Percentiles rank a stretch among this genome's conserved stretches.
These are phyloP conservation scores for Cantharellus anzutake DNA, from an alignment of 768 basidiomycete species.

Conservation along the genomic window DNA sequence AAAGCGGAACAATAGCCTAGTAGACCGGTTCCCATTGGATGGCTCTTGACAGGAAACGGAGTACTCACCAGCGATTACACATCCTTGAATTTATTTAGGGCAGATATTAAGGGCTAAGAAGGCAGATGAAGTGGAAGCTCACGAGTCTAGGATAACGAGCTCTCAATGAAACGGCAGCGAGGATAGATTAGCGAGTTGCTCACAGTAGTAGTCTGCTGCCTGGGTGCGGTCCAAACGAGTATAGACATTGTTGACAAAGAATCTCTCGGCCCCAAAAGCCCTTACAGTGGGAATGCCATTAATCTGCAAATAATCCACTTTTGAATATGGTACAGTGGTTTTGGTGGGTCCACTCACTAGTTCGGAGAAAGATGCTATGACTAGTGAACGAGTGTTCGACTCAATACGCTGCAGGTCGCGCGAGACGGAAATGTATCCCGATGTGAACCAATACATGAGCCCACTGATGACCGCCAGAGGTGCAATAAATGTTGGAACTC, in stretches of 20 bases:
- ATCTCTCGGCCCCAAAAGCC: conserved; percentile 11
- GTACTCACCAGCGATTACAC: conserved; percentile 53
- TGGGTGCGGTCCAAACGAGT: conserved; percentile 5
- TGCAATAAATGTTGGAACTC: conserved; percentile 50
- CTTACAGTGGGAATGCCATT: conserved; percentile 10
- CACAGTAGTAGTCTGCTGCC: conserved; percentile 2
- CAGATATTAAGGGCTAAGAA: not conserved
- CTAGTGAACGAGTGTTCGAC: conserved; percentile 68
- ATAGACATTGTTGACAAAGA: conserved; percentile 6
- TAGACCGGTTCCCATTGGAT: not conserved
- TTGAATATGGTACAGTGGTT: conserved; percentile 9
- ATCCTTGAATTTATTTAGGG: conserved; percentile 24
- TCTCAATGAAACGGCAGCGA: not conserved
- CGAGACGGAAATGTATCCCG: conserved; percentile 34
- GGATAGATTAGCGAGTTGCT: not conserved
- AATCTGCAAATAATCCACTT: conserved; percentile 13
- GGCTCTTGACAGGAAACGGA: not conserved
- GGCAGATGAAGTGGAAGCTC: not conserved
- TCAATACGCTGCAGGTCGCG: conserved; percentile 82
- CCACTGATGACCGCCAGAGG: conserved; percentile 47
- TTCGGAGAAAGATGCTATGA: conserved; percentile 68
- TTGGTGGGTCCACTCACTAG: conserved; percentile 11
- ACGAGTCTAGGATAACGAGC: conserved; percentile 1
- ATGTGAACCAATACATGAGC: conserved; percentile 41
- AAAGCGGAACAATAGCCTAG: conserved; percentile 46